Evolutionary conservation across 805 yeast species (phyloP).

Genomic region (Metschnikowia lunata): DNA sequence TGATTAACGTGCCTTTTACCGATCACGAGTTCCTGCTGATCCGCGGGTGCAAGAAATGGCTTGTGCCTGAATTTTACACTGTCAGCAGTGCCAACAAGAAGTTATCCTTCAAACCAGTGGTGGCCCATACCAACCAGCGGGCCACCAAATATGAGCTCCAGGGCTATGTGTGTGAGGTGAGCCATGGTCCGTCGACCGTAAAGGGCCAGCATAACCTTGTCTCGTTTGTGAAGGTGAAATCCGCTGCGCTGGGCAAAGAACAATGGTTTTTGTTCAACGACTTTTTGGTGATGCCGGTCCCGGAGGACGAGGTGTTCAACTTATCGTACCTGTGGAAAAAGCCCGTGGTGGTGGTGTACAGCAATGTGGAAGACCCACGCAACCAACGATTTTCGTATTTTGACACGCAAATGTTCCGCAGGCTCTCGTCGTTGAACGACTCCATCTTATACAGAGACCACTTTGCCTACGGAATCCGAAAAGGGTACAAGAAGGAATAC

Average conservation of each 20-base stretch:
- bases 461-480: slow-evolving; percentile 64
- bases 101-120: slow-evolving; percentile 32
- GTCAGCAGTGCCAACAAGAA: slow-evolving; percentile 33
- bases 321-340: slow-evolving; percentile 75
- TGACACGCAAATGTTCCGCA: slow-evolving; percentile 21
- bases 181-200: slow-evolving; percentile 37
- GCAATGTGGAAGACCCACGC: slow-evolving; percentile 41
- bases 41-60: slow-evolving; percentile 51
- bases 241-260: slow-evolving; percentile 21
- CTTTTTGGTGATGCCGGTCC: slow-evolving; percentile 73
- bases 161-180: slow-evolving; percentile 68
- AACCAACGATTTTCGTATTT: slow-evolving; percentile 41
- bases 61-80: slow-evolving; percentile 54
- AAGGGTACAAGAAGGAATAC: slow-evolving; percentile 57
- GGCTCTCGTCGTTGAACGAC: slow-evolving; percentile 42
- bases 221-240: slow-evolving; percentile 47
- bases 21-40: slow-evolving; percentile 53
- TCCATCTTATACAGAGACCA: slow-evolving; percentile 69
- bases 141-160: slow-evolving; percentile 53
- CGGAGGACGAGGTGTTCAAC: slow-evolving; percentile 74
- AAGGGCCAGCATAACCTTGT: slow-evolving; percentile 54
- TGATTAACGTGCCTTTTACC: slow-evolving; percentile 54
- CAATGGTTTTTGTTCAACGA: slow-evolving; percentile 88
- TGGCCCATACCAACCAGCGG: slow-evolving; percentile 27
- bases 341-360: slow-evolving; percentile 69